phyloP scores from a whole-genome alignment of 1,139 yeast species.

The Saccharomyces hybrid region DNA sequence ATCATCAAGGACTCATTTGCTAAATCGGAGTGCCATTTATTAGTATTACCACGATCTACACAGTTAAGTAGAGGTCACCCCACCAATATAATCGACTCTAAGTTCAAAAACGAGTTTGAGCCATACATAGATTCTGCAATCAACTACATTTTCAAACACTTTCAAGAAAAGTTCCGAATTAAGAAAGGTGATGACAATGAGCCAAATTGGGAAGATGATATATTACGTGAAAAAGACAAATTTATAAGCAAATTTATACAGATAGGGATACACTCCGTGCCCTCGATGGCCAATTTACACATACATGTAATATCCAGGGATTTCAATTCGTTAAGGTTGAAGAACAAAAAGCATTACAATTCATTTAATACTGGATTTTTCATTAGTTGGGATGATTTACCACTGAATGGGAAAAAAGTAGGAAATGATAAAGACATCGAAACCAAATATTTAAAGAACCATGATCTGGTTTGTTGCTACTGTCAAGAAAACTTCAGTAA shows the following conservation, averaged over 20 bases:
- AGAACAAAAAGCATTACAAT: constrained; percentile 60
- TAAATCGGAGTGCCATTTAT: constrained; percentile 53
- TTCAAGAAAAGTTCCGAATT: constrained; percentile 22
- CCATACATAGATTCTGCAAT: constrained; percentile 41
- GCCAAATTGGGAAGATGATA: not conserved
- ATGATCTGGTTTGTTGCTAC: constrained; percentile 43
- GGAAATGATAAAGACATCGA: constrained; percentile 27
- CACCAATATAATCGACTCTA: constrained; percentile 41
- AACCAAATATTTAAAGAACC: constrained; percentile 28
- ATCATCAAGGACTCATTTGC: constrained; percentile 58
- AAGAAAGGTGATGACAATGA: constrained; percentile 2
- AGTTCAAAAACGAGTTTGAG: constrained; percentile 32
- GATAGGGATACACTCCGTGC: constrained; percentile 64
- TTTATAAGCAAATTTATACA: constrained; percentile 37
- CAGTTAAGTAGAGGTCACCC: constrained; percentile 45
- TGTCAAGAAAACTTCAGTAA: constrained; percentile 44
- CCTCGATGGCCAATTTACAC: constrained; percentile 63
- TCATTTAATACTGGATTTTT: constrained; percentile 64
- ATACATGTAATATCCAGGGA: constrained; percentile 67
- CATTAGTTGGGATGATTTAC: constrained; percentile 44
- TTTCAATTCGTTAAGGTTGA: constrained; percentile 46
- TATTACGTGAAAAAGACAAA: constrained; percentile 20
- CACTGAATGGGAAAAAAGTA: constrained; percentile 18
- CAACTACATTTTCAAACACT: constrained; percentile 35
- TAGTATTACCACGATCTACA: constrained; percentile 50